These are phyloP conservation scores for Gossypium davidsonii DNA, from an alignment of 441 rosid genomes.

Conservation along the genomic window DNA sequence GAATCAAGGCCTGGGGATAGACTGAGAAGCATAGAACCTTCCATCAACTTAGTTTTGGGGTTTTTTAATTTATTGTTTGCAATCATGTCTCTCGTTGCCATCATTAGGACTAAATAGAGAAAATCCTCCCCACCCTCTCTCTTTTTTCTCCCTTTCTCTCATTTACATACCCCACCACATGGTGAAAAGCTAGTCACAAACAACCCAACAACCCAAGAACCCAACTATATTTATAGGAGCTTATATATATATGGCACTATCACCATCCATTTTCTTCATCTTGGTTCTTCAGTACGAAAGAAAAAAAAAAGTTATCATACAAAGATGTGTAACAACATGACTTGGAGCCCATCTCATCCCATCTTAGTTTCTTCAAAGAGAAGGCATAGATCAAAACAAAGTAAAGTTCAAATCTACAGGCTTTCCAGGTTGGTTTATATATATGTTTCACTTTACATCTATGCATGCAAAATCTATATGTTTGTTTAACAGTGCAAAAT, in stretches of 20 bases:
- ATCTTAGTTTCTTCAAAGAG: slow-evolving; percentile 19
- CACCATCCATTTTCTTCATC: slow-evolving; percentile 2
- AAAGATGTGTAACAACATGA: slow-evolving; percentile 37
- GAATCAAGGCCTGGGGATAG: background rate
- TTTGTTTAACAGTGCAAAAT: background rate
- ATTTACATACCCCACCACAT: slow-evolving; percentile 9
- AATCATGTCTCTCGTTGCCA: slow-evolving; percentile 36
- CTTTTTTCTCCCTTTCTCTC: slow-evolving; percentile 2
- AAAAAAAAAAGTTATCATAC: background rate
- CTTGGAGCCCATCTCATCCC: slow-evolving; percentile 28
- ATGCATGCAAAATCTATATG: background rate
- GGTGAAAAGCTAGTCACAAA: background rate
- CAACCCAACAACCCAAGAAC: background rate
- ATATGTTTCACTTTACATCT: background rate
- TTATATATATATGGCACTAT: background rate
- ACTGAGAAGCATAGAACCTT: slow-evolving; percentile 17
- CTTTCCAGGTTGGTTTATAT: slow-evolving; percentile 32
- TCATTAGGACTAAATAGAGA: slow-evolving; percentile 30
- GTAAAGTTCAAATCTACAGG: slow-evolving; percentile 39
- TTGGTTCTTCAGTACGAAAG: background rate
- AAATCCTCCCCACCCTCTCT: background rate
- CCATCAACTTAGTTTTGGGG: slow-evolving; percentile 7
- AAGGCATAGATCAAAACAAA: slow-evolving; percentile 31
- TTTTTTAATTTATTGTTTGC: slow-evolving; percentile 12
- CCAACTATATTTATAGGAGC: slow-evolving; percentile 24